Base-by-base conservation (phyloP, 495 filamentous ascomycete species). In the Aspergillus ellipticus region DNA sequence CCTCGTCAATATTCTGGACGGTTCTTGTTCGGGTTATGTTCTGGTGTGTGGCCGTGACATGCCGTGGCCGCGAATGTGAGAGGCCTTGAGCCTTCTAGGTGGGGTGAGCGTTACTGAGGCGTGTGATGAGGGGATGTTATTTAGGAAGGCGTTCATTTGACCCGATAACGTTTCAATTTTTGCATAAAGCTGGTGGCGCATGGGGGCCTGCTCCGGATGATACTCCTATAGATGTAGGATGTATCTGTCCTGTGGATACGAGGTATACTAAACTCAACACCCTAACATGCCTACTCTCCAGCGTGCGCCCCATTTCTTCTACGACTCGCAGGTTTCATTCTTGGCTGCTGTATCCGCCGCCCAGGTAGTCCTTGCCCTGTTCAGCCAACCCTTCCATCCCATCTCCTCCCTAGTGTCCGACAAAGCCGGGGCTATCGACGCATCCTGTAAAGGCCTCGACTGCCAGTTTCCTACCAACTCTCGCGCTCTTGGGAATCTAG, bases 331-430 rank as follows among this genome's bases (percentile, higher is more conserved):
- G n/a, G 24, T 48, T 15, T 28, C 49, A 49, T 26, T 22, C 29
- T 29, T 17, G 21, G 28, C 45, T 21, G 22, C 8, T 13, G 21
- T 13, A 28, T 13, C 45, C 13, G 45, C 47, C 33, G 50, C 60
- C 70, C 73, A 70, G 49, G 60, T 63, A 33, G 42, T 48, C 50
- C 42, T 61, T 9, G 72, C 73, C 47, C 55, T 62, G 15, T 37
- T 56, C 35, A 74, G 50, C 59, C 66, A 70, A 19, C 22, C 54
- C 37, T 52, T 62, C 73, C 73, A 74, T 1, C 58, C 47, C 42
- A 15, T 43, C 22, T 55, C 46, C 4, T 60, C 7, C 20, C 50
- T 19, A 17, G 22, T n/a, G 8, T 49, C 42, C 24, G 37, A 24
- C 19, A 24, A 35, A 11, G 5, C 22, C 3, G 22, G 17, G 6